These are phyloP conservation scores for Trichoderma sp. DNA, from an alignment of 2,329 filamentous ascomycete species.

Conservation along the genomic window DNA sequence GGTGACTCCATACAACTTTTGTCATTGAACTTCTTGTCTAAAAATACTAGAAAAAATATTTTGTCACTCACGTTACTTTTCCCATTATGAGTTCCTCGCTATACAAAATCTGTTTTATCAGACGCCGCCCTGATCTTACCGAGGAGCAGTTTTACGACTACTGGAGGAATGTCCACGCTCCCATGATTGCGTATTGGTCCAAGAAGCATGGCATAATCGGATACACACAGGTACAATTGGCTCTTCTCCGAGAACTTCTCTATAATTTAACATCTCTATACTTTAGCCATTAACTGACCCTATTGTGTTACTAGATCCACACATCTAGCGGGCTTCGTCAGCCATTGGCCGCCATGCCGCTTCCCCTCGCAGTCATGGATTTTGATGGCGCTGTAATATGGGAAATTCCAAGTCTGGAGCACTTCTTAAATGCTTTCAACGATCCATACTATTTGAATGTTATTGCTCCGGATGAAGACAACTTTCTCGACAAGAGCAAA, in stretches of 20 bases:
- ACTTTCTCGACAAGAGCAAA: constrained; percentile 27
- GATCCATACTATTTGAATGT: constrained; percentile 23
- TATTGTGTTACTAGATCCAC: not conserved
- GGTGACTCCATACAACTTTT: not conserved
- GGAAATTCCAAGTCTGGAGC: constrained; percentile 24
- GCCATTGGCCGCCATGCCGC: not conserved
- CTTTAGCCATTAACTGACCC: not conserved
- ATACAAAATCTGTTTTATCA: constrained; percentile 19
- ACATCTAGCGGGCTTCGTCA: not conserved
- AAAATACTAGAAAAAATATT: not conserved
- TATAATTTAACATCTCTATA: not conserved
- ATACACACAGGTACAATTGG: constrained; percentile 16
- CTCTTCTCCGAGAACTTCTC: too few relatives aligned
- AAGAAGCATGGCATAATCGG: constrained; percentile 22
- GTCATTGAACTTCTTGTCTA: not conserved
- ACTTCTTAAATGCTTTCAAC: constrained; percentile 13
- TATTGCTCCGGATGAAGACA: constrained; percentile 22
- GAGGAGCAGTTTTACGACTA: constrained; percentile 26
- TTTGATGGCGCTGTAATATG: constrained; percentile 26
- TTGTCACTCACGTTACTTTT: not conserved
- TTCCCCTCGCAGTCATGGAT: constrained; percentile 19
- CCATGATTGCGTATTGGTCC: constrained; percentile 23
- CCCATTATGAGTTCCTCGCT: not conserved
- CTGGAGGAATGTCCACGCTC: constrained; percentile 24
- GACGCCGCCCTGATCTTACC: constrained; percentile 17